These are phyloP conservation scores for Euryodendron excelsum DNA, from an alignment of 148 eudicot species.

Conservation along the genomic window DNA sequence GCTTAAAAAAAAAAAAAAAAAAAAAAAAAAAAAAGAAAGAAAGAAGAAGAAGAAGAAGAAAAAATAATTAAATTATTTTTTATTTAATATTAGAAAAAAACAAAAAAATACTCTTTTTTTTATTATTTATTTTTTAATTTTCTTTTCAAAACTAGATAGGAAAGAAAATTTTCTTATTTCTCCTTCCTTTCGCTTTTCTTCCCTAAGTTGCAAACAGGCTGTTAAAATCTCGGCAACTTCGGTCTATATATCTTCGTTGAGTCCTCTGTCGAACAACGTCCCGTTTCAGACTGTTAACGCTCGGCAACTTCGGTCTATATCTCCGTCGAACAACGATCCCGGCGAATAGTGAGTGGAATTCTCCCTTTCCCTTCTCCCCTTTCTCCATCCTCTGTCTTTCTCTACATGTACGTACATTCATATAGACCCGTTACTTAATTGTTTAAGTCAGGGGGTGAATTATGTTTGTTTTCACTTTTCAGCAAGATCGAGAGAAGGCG, in stretches of 20 bases:
- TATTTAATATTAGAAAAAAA: too few species aligned
- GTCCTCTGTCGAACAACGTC: too few species aligned
- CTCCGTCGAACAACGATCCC: background rate
- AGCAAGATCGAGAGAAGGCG: background rate
- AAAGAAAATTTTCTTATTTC: background rate
- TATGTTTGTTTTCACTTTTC: too few species aligned
- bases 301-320: background rate
- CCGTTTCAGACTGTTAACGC: background rate
- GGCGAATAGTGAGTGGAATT: background rate
- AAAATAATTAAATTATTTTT: too few species aligned
- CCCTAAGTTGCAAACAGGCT: too few species aligned
- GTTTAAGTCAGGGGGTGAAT: background rate
- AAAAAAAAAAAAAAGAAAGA: background rate
- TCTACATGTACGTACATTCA: background rate
- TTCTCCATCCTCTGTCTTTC: too few species aligned
- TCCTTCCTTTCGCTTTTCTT: background rate
- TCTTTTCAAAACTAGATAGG: background rate
- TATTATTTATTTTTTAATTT: too few species aligned
- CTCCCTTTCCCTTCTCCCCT: background rate
- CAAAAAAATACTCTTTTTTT: too few species aligned
- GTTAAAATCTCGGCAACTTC: background rate
- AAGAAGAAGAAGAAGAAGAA: background rate
- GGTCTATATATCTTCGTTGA: background rate
- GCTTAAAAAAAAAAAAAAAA: too few species aligned
- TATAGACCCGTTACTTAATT: too few species aligned